Conservation (phyloP, 805 yeast genomes). For the Saturnispora mendoncae region DNA sequence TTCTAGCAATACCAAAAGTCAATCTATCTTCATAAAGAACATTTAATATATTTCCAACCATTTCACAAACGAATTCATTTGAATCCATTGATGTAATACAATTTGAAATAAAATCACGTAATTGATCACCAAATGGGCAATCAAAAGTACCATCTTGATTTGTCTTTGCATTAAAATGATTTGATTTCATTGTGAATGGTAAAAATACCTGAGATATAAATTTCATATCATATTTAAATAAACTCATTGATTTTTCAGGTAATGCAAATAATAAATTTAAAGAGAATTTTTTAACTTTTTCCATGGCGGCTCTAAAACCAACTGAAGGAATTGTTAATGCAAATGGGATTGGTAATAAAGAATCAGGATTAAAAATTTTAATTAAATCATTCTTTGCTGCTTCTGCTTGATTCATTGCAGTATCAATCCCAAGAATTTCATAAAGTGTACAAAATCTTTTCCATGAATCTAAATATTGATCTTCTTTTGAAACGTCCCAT, state of each 20-base stretch:
- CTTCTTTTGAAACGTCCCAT: constrained; percentile 33
- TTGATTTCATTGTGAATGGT: constrained; percentile 55
- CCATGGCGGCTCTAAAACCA: constrained; percentile 70
- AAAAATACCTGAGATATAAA: constrained; percentile 39
- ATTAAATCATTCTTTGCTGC: constrained; percentile 64
- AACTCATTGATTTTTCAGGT: constrained; percentile 34
- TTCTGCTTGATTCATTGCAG: constrained; percentile 77
- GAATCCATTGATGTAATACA: constrained; percentile 28
- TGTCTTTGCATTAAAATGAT: constrained; percentile 42
- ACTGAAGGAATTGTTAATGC: constrained; percentile 63
- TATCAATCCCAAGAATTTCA: constrained; percentile 76
- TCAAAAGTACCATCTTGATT: constrained; percentile 23
- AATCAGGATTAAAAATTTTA: constrained; percentile 38
- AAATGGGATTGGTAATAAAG: constrained; percentile 60
- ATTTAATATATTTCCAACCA: constrained; percentile 30
- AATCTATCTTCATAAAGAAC: constrained; percentile 40
- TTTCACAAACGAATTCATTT: constrained; percentile 9
- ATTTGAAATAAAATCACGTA: constrained; percentile 38
- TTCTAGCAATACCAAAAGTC: constrained; percentile 62
- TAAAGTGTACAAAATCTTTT: constrained; percentile 60
- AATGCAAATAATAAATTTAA: constrained; percentile 47
- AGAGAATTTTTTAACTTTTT: constrained; percentile 60
- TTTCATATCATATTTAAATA: constrained; percentile 36
- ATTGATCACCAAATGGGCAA: constrained; percentile 52
- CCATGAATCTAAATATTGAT: constrained; percentile 48